phyloP scores from a whole-genome alignment of 345 rosid genomes.

The Corchorus olitorius region DNA sequence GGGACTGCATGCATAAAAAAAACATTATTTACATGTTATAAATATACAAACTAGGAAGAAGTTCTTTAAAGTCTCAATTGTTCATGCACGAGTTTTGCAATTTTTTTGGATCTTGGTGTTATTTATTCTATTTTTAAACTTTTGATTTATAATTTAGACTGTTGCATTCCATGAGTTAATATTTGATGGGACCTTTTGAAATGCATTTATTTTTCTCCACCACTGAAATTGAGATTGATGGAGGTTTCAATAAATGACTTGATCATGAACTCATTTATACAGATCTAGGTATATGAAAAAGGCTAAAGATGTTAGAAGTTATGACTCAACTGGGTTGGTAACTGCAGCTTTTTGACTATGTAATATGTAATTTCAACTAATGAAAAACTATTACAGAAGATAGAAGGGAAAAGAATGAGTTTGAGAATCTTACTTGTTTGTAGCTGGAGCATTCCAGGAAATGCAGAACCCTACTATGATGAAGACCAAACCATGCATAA shows the following conservation, averaged over 20 bases:
- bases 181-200: neutral
- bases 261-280: neutral
- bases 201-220: neutral
- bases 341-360: neutral
- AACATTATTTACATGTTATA: neutral
- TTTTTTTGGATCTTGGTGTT: neutral
- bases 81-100: neutral
- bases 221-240: neutral
- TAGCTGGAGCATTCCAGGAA: slow-evolving; percentile 91
- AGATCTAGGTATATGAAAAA: neutral
- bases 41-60: neutral
- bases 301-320: neutral
- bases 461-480: slow-evolving; percentile 62
- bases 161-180: neutral
- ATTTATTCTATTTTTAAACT: neutral
- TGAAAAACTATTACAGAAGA: neutral
- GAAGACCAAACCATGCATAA: slow-evolving; percentile 56
- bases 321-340: neutral
- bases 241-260: neutral
- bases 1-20: slow-evolving; percentile 56
- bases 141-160: neutral
- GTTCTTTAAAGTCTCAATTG: neutral
- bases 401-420: neutral
- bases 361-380: neutral
- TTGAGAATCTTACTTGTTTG: slow-evolving; percentile 64